A percentile compares a stretch with the other conserved stretches of the same genome.
Conservation (phyloP, 495 filamentous ascomycete species). For the Neurospora sp. region DNA sequence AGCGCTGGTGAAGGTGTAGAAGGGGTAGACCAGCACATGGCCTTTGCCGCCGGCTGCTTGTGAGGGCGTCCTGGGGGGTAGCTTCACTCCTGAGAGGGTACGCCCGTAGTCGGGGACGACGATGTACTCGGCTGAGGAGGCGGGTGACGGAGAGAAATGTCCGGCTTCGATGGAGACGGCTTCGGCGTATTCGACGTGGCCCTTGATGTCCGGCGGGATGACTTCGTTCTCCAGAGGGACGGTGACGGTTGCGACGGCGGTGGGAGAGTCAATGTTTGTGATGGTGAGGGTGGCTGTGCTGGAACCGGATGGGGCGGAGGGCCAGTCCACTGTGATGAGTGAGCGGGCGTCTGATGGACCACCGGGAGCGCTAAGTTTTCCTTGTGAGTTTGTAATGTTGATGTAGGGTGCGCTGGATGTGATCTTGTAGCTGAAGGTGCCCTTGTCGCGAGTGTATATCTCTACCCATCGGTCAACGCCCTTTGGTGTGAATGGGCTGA, state of each 20-base stretch:
- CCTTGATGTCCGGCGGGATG: slow-evolving; percentile 39
- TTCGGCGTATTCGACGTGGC: slow-evolving; percentile 46
- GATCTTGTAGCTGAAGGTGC: slow-evolving; percentile 41
- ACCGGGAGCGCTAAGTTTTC: slow-evolving; percentile 26
- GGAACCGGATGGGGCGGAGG: slow-evolving; percentile 34
- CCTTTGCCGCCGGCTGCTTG: slow-evolving; percentile 26
- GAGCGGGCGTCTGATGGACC: slow-evolving; percentile 38
- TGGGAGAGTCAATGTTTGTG: slow-evolving; percentile 27
- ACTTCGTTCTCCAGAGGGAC: slow-evolving; percentile 42
- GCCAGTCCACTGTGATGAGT: slow-evolving; percentile 44
- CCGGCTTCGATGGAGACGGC: slow-evolving; percentile 47
- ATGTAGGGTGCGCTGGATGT: slow-evolving; percentile 39
- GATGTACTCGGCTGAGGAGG: slow-evolving; percentile 26
- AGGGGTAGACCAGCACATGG: slow-evolving; percentile 44
- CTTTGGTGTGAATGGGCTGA: slow-evolving; percentile 42
- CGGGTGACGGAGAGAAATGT: slow-evolving; percentile 31
- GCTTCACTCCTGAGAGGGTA: slow-evolving; percentile 43
- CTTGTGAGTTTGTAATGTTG: slow-evolving; percentile 33
- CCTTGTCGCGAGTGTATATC: slow-evolving; percentile 45
- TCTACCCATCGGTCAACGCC: slow-evolving; percentile 42
- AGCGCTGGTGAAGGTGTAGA: slow-evolving; percentile 44
- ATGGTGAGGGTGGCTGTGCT: slow-evolving; percentile 30
- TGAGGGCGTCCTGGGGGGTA: slow-evolving; percentile 35
- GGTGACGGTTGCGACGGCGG: slow-evolving; percentile 35
- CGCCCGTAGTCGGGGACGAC: slow-evolving; percentile 40